A percentile compares a stretch with the other conserved stretches of the same genome.
Conservation (phyloP, 495 filamentous ascomycete genomes). For the Aspergillus affinis region DNA sequence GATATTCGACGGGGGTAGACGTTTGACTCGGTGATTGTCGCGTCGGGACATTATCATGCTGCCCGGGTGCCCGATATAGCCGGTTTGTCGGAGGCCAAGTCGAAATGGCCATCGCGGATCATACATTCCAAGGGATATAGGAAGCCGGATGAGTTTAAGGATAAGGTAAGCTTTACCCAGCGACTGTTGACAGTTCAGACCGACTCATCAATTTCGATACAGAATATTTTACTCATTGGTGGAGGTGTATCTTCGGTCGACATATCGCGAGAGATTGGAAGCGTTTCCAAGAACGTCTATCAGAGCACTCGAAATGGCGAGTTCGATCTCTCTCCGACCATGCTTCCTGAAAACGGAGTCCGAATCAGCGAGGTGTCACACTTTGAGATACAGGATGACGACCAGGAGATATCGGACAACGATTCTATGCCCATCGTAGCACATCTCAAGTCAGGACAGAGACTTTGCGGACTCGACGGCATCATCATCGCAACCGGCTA, state of each 20-base stretch:
- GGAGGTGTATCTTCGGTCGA: conserved; percentile 61
- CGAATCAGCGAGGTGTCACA: conserved; percentile 52
- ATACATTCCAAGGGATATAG: conserved; percentile 64
- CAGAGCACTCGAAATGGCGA: conserved; percentile 58
- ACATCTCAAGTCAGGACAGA: conserved; percentile 41
- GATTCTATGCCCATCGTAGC: conserved; percentile 34
- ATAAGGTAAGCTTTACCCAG: conserved; percentile 30
- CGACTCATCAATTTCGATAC: neutral
- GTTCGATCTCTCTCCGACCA: conserved; percentile 51
- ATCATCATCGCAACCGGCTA: conserved; percentile 67
- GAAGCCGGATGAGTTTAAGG: conserved; percentile 42
- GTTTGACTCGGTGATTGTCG: conserved; percentile 59
- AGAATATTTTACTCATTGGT: conserved; percentile 61
- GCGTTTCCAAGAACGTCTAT: conserved; percentile 50
- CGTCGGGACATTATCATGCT: conserved; percentile 59
- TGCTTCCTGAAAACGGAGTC: conserved; percentile 47
- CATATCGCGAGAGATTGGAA: conserved; percentile 56
- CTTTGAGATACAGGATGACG: conserved; percentile 24
- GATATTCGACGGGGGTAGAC: conserved; percentile 22
- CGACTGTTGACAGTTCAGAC: too few species aligned
- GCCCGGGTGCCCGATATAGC: conserved; percentile 55
- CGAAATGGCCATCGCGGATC: conserved; percentile 48
- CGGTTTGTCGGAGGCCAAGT: conserved; percentile 54
- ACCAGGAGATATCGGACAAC: conserved; percentile 31
- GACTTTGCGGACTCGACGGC: conserved; percentile 50